phyloP scores from a whole-genome alignment of 768 basidiomycete species.

The Amanita subjunquillea region DNA sequence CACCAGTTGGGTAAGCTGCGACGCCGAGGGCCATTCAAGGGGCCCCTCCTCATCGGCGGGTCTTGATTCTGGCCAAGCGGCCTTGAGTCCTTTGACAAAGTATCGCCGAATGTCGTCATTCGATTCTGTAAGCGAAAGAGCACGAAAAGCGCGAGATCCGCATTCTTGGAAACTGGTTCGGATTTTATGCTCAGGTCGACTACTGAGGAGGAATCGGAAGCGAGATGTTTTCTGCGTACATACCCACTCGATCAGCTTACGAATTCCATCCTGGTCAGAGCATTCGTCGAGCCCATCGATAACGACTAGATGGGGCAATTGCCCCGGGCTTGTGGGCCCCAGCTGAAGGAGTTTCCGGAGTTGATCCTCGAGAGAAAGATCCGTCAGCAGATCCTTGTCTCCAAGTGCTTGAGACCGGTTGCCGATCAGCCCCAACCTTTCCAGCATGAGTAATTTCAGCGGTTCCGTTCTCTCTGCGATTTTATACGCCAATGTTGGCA shows the following conservation, averaged over 20 bases:
- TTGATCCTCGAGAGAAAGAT: not conserved
- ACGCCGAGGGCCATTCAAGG: not conserved
- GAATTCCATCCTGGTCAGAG: not conserved
- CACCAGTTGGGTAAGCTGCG: not conserved
- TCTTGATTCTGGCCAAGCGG: not conserved
- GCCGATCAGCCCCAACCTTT: no score
- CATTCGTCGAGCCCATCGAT: no score
- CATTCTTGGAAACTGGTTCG: not conserved
- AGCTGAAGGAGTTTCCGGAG: not conserved
- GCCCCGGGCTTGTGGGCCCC: no score
- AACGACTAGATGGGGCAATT: no score
- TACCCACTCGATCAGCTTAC: not conserved
- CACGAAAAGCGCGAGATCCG: not conserved
- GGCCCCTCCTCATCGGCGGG: not conserved
- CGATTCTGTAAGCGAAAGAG: not conserved
- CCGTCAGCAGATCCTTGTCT: not conserved
- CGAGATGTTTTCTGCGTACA: not conserved
- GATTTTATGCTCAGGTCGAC: not conserved
- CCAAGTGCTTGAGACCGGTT: no score
- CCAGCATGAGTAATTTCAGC: no score
- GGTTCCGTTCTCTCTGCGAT: no score
- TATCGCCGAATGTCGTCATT: not conserved
- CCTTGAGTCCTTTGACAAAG: not conserved
- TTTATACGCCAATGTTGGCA: not conserved
- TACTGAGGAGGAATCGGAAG: not conserved